Evolutionary conservation across 139 green algal genomes (phyloP).

Genomic region (Coelastrella sp.): DNA sequence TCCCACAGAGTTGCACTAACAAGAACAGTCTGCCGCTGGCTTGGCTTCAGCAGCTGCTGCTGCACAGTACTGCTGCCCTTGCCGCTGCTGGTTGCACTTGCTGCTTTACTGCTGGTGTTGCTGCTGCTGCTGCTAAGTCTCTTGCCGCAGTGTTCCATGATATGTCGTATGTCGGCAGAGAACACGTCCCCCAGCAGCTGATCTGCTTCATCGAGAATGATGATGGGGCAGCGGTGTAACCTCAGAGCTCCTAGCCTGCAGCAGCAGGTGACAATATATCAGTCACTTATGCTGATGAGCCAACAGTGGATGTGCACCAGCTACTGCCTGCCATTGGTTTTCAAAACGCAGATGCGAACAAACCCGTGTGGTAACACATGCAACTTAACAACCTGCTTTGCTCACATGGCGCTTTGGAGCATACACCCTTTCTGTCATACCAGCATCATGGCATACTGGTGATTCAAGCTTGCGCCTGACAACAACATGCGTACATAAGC

Average conservation of each 20-base stretch:
- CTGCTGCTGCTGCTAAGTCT: not conserved
- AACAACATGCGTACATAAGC: too few species aligned
- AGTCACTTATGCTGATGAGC: not conserved
- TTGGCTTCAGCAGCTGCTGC: not conserved
- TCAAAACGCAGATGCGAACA: too few species aligned
- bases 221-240: slow-evolving; percentile 62
- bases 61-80: not conserved
- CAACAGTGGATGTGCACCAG: too few species aligned
- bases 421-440: too few species aligned
- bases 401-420: too few species aligned
- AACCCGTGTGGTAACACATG: too few species aligned
- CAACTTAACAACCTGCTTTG: too few species aligned
- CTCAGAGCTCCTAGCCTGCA: slow-evolving; percentile 64
- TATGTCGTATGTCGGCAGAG: slow-evolving; percentile 81
- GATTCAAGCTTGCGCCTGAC: too few species aligned
- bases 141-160: slow-evolving; percentile 53
- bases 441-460: too few species aligned
- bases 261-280: not conserved
- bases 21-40: slow-evolving; percentile 76
- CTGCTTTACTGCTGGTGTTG: slow-evolving; percentile 19
- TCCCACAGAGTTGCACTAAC: slow-evolving; percentile 85
- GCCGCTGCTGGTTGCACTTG: slow-evolving; percentile 15
- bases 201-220: slow-evolving; percentile 70
- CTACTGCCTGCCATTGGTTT: too few species aligned
- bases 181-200: slow-evolving; percentile 90